Evolutionary conservation across 2,329 filamentous ascomycete species (phyloP).

Genomic region (Didymella keratinophila): DNA sequence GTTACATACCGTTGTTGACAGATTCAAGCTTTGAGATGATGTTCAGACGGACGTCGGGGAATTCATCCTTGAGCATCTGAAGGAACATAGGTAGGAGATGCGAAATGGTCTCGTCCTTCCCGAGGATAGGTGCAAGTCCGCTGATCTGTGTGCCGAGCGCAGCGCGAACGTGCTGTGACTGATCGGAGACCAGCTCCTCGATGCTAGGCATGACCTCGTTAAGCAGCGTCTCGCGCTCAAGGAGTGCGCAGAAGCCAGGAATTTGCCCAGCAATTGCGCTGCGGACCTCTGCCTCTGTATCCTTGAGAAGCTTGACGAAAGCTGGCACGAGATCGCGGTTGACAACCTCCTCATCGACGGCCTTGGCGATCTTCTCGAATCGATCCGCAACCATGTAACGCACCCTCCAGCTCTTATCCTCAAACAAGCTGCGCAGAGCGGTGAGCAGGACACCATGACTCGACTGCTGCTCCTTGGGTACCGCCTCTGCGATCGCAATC

Average conservation of each 20-base stretch:
- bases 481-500: constrained; percentile 94
- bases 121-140: constrained; percentile 92
- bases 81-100: constrained; percentile 98
- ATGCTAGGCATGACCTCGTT: constrained; percentile 97
- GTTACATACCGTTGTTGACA: constrained; percentile 83
- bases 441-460: constrained; percentile 94
- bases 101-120: constrained; percentile 97
- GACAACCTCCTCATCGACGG: constrained; percentile 96
- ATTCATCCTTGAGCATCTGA: constrained; percentile 99
- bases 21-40: constrained; percentile 99
- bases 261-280: constrained; percentile 98
- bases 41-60: constrained; percentile 95
- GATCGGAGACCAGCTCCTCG: constrained; percentile 94
- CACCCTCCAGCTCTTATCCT: constrained; percentile 99
- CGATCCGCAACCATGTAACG: constrained; percentile 99
- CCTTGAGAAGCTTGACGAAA: constrained; percentile 97
- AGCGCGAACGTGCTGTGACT: constrained; percentile 94
- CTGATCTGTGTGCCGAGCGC: constrained; percentile 97
- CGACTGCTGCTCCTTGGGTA: constrained; percentile 96
- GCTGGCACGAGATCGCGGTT: constrained; percentile 92
- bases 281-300: constrained; percentile 96
- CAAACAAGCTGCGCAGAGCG: constrained; percentile 89
- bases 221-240: constrained; percentile 86
- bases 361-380: constrained; percentile 99
- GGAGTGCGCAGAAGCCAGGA: constrained; percentile 87